A percentile compares a stretch with the other conserved stretches of the same genome.
phyloP scores from a whole-genome alignment of 352 stramenopile species.

The Blastocystis sp. region DNA sequence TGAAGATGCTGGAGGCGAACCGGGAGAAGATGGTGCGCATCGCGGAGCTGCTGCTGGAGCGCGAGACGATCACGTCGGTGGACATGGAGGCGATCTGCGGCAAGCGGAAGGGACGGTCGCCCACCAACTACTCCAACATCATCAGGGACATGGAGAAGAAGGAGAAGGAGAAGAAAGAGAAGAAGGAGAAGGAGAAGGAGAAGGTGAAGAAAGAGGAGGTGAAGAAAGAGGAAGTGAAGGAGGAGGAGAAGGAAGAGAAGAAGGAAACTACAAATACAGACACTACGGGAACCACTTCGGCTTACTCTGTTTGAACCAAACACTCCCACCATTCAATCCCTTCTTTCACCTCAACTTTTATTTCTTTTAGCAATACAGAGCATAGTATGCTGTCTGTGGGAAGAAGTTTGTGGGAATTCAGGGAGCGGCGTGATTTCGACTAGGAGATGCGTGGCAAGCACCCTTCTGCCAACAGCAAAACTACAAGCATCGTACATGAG shows the following conservation, averaged over 20 bases:
- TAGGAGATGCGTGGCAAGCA: not conserved
- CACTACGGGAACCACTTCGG: conserved; percentile 4
- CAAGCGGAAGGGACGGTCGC: not conserved
- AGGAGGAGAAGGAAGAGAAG: not conserved
- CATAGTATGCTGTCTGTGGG: not conserved
- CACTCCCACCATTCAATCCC: not conserved
- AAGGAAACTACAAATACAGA: not conserved
- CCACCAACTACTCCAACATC: conserved; percentile 50
- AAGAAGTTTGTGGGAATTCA: not conserved
- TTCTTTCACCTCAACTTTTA: not conserved
- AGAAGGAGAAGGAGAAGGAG: conserved; percentile 30
- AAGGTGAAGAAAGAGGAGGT: not conserved
- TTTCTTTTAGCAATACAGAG: not conserved
- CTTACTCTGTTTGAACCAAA: conserved; percentile 6
- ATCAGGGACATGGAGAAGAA: conserved; percentile 31
- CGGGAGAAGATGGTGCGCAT: conserved; percentile 31
- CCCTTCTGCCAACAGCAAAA: not conserved
- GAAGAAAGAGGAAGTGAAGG: not conserved
- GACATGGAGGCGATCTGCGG: conserved; percentile 54
- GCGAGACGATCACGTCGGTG: conserved; percentile 54
- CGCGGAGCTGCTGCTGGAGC: conserved; percentile 41
- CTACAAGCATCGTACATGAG: conserved; percentile 22
- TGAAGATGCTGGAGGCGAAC: conserved; percentile 48
- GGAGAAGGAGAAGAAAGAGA: conserved; percentile 18
- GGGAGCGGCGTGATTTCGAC: not conserved